Percentiles rank a stretch among this genome's conserved stretches.
These are phyloP conservation scores for Neofusicoccum laricinum DNA, from an alignment of 2,329 filamentous ascomycete genomes.

Conservation along the genomic window DNA sequence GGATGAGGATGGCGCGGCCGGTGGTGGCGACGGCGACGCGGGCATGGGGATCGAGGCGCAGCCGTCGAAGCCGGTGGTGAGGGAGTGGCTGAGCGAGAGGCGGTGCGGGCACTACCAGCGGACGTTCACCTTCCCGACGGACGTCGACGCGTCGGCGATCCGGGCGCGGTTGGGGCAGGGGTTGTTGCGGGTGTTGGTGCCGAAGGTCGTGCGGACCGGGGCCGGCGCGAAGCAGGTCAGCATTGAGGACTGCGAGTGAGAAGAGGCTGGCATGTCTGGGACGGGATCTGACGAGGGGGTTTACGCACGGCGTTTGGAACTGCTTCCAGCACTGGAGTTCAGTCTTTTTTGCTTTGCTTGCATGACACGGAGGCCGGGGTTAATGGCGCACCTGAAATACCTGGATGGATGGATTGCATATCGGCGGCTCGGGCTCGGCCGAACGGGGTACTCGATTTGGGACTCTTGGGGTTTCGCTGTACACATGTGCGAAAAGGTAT, in stretches of 20 bases:
- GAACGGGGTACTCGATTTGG: background rate
- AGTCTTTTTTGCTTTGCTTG: background rate
- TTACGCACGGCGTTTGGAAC: background rate
- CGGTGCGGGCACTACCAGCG: slow-evolving; percentile 17
- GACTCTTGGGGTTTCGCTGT: background rate
- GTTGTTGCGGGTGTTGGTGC: slow-evolving; percentile 16
- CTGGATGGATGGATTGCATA: background rate
- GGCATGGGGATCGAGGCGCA: background rate
- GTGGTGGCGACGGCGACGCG: background rate
- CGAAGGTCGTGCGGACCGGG: slow-evolving; percentile 11
- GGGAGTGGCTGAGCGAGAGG: slow-evolving; percentile 18
- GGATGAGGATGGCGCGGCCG: slow-evolving; percentile 20
- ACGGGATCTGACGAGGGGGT: background rate
- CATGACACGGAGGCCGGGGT: background rate
- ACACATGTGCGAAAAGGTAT: background rate
- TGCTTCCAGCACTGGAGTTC: background rate
- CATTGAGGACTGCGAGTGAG: slow-evolving; percentile 12
- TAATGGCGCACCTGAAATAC: background rate
- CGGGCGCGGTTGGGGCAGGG: slow-evolving; percentile 16
- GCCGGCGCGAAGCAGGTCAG: background rate
- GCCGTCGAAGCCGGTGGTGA: slow-evolving; percentile 12
- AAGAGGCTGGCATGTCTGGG: background rate
- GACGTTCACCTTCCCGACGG: slow-evolving; percentile 18
- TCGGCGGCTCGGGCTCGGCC: background rate
- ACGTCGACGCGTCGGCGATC: slow-evolving; percentile 15